Conservation (phyloP, 495 filamentous ascomycete species). For the Penicillium atrosanguineum region DNA sequence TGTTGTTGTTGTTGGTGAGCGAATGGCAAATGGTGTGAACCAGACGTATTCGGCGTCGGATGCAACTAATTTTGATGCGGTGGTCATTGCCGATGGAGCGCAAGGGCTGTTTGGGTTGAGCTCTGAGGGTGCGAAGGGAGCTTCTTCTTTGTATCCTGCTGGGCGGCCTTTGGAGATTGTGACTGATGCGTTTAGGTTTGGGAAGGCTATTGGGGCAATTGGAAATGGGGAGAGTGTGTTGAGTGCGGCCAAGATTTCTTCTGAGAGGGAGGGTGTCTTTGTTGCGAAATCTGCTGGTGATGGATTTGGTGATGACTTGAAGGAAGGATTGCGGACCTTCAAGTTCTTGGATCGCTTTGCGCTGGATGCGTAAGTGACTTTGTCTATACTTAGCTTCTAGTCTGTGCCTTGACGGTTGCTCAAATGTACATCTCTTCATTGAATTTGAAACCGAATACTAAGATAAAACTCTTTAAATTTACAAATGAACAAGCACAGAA, state of each 20-base stretch:
- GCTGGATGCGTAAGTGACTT: slow-evolving; percentile 20
- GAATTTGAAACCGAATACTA: neutral
- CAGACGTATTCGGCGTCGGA: slow-evolving; percentile 71
- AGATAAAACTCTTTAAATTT: neutral
- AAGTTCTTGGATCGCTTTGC: slow-evolving; percentile 57
- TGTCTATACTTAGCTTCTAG: neutral
- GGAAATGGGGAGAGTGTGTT: slow-evolving; percentile 49
- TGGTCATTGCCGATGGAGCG: slow-evolving; percentile 60
- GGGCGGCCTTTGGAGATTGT: slow-evolving; percentile 65
- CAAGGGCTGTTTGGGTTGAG: slow-evolving; percentile 48
- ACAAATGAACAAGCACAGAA: neutral
- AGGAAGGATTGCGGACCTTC: slow-evolving; percentile 62
- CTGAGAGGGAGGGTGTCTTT: slow-evolving; percentile 52
- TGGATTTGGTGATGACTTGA: slow-evolving; percentile 46
- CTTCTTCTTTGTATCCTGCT: slow-evolving; percentile 58
- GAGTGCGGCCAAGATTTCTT: slow-evolving; percentile 35
- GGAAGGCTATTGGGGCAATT: slow-evolving; percentile 67
- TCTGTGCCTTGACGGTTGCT: neutral
- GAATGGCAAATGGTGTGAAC: slow-evolving; percentile 53
- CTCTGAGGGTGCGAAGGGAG: slow-evolving; percentile 25
- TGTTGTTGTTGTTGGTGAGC: slow-evolving; percentile 63
- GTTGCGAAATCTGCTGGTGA: slow-evolving; percentile 24
- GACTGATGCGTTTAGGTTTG: slow-evolving; percentile 63
- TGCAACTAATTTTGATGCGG: slow-evolving; percentile 68
- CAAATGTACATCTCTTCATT: neutral